Conservation (phyloP, 2,329 filamentous ascomycete species). For the Teratosphaeria epicoccoides region DNA sequence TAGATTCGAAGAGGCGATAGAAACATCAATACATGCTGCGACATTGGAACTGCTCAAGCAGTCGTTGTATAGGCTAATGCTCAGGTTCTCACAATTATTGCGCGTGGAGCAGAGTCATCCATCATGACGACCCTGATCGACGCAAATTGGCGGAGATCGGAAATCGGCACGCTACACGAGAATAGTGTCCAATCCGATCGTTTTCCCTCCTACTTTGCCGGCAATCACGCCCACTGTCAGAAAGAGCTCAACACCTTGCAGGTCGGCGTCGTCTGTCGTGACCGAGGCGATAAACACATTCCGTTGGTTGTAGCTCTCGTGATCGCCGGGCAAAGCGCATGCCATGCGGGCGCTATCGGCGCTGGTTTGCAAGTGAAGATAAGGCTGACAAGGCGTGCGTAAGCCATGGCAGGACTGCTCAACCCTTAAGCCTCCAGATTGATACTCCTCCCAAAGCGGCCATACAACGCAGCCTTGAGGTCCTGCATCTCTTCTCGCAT, state of each 20-base stretch:
- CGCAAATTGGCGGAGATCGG: background rate
- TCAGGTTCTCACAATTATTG: background rate
- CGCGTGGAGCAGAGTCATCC: background rate
- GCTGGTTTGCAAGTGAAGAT: background rate
- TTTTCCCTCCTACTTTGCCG: background rate
- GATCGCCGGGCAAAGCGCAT: background rate
- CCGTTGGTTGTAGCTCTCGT: background rate
- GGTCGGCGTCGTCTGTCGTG: background rate
- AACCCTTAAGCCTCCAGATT: constrained; percentile 71
- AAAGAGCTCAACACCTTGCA: background rate
- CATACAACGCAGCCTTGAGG: constrained; percentile 87
- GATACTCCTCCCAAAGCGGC: constrained; percentile 90
- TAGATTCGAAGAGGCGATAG: background rate
- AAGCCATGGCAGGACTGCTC: background rate
- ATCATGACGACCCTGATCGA: background rate
- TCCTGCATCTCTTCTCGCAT: constrained; percentile 79
- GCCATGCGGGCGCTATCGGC: background rate
- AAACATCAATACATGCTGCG: background rate
- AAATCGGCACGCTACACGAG: background rate
- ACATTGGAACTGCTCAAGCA: background rate
- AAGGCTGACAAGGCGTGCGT: background rate
- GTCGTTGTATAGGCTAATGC: background rate
- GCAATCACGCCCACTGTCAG: background rate
- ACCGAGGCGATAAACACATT: background rate
- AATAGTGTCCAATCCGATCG: background rate